Evolutionary conservation across 345 rosid genomes (phyloP), one percentile per base, ranked within the genome.

Genomic region (Lumnitzera littorea): DNA sequence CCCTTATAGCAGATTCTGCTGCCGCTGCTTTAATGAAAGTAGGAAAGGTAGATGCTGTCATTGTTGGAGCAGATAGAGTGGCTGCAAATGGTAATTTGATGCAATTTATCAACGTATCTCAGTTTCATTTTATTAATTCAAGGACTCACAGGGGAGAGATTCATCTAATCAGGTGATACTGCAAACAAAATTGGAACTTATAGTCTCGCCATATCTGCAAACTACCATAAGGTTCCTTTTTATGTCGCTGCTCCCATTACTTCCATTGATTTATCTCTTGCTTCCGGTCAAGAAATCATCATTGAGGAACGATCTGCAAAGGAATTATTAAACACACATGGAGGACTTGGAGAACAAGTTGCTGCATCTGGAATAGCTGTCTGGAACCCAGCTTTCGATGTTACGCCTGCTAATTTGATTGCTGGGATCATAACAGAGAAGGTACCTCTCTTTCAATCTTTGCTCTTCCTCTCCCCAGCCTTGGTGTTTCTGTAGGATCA

Each of bases 131-230:
- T 48, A 43, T 10, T 12, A 72, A 20, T 64, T 47, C 24, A 24
- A 53, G 27, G 3, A 13, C 27, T 10, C 2, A 29, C 23, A 12
- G 2, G 12, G 24, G 17, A 24, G 24, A 0, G 24, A 0, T 20
- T 23, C 27, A 4, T 12, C 16, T 10, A 51, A 16, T 13, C 76
- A 91, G 98, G 98, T 24, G 97, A 89, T 57, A 89, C 96, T n/a
- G 98, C 96, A 51, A 89, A 92, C 80, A 89, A 92, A 83, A 89
- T 92, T 25, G 98, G 98, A 71, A 92, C 98, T 54, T 92, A 89
- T 83, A 85, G 86, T 81, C 94, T 92, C 12, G 96, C 97, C 57
- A 48, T 92, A 47, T 82, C 90, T 64, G 96, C 98, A 17, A 78
- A 50, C 69, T 76, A 81, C 72, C 96, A 92, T 54, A 50, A 64